Conservation (phyloP, 768 basidiomycete species). For the Naganishia vaughanmartiniae region DNA sequence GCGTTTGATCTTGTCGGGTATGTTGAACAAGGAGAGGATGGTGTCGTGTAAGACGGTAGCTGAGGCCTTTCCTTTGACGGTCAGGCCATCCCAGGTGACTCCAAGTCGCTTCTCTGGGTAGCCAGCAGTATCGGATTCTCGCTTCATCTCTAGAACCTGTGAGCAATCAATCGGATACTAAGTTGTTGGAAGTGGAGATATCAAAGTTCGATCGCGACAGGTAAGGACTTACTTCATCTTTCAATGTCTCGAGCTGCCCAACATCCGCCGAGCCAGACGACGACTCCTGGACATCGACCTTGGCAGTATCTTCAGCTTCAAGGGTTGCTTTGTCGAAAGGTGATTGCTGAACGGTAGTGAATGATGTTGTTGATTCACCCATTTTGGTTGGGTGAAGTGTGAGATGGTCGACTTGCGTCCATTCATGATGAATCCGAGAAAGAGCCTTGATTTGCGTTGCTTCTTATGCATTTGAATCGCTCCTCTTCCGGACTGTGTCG, state of each 20-base stretch:
- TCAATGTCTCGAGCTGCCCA: not conserved
- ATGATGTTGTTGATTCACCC: too few relatives aligned
- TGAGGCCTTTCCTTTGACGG: constrained; percentile 19
- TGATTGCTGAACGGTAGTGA: too few relatives aligned
- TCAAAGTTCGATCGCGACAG: not conserved
- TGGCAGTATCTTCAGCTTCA: too few relatives aligned
- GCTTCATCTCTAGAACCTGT: constrained; percentile 18
- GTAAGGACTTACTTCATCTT: not conserved
- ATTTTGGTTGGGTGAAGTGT: too few relatives aligned
- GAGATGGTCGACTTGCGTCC: too few relatives aligned
- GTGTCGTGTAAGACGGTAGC: constrained; percentile 27
- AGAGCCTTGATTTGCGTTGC: too few relatives aligned
- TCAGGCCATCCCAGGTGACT: constrained; percentile 23
- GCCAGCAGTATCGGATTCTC: not conserved
- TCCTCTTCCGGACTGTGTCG: too few relatives aligned
- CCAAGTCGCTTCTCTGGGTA: constrained; percentile 20
- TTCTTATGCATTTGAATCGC: too few relatives aligned
- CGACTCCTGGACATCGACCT: too few relatives aligned
- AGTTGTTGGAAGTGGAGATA: not conserved
- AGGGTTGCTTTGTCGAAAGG: too few relatives aligned
- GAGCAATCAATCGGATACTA: not conserved
- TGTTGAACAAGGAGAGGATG: constrained; percentile 25
- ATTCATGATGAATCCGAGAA: too few relatives aligned
- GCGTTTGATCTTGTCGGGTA: constrained; percentile 5
- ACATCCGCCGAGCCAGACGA: too few relatives aligned